A percentile compares a stretch with the other conserved stretches of the same genome.
Conservation (phyloP, 768 basidiomycete genomes). For the Phanerochaete carnosa region DNA sequence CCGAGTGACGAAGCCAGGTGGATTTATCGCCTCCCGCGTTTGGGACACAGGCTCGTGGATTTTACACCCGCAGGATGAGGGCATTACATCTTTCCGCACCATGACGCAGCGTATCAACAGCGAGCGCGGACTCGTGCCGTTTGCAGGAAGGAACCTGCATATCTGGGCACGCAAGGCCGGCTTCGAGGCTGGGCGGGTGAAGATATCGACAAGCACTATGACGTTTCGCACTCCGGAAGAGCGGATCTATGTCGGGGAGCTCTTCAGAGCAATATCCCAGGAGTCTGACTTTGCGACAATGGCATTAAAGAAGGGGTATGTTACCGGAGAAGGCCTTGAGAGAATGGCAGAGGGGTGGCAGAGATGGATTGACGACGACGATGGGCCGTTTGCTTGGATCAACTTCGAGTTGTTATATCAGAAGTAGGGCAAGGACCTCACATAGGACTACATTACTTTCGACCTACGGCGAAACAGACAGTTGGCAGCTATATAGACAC, state of each 20-base stretch:
- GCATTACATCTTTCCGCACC: slow-evolving; percentile 27
- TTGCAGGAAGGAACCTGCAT: slow-evolving; percentile 35
- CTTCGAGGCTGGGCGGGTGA: slow-evolving; percentile 26
- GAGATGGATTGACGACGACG: slow-evolving; percentile 29
- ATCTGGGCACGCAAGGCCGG: slow-evolving; percentile 37
- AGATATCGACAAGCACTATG: slow-evolving; percentile 29
- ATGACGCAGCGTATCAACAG: slow-evolving; percentile 27
- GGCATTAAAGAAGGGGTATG: slow-evolving; percentile 28
- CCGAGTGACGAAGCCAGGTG: slow-evolving; percentile 43
- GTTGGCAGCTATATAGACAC: too few species aligned
- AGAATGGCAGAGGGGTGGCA: slow-evolving; percentile 21
- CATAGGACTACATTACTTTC: too few species aligned
- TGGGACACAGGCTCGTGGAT: slow-evolving; percentile 30
- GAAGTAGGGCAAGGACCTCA: too few species aligned
- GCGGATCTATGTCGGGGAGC: slow-evolving; percentile 32
- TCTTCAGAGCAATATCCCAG: slow-evolving; percentile 33
- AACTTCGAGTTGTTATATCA: slow-evolving; percentile 33
- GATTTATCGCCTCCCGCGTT: slow-evolving; percentile 43
- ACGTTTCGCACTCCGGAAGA: slow-evolving; percentile 35
- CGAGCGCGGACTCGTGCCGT: slow-evolving; percentile 33
- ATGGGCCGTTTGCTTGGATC: slow-evolving; percentile 32
- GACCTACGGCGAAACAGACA: too few species aligned
- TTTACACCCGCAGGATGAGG: slow-evolving; percentile 33
- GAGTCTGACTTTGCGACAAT: slow-evolving; percentile 29
- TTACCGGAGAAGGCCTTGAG: slow-evolving; percentile 1